Conservation (phyloP, 345 rosid species). For the Moricandia moricandioides region DNA sequence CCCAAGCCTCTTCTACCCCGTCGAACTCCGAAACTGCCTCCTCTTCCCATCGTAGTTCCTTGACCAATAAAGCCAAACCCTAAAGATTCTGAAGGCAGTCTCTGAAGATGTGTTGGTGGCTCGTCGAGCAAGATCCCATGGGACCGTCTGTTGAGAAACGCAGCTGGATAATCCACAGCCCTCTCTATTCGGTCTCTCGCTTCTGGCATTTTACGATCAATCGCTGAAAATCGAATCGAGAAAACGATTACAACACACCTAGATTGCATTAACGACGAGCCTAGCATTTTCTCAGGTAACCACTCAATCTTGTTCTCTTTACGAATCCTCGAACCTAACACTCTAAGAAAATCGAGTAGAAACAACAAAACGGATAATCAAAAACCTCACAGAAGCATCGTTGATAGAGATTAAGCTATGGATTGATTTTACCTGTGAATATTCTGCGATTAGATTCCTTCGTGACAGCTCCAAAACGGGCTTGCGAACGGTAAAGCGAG, state of each 20-base stretch:
- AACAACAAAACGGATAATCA: background rate
- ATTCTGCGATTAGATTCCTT: conserved; percentile 6
- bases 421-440: conserved; percentile 15
- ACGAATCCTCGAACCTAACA: too few relatives aligned
- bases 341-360: background rate
- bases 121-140: conserved; percentile 45
- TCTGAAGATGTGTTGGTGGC: conserved; percentile 20
- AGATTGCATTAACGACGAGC: too few relatives aligned
- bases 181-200: conserved; percentile 69
- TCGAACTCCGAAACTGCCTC: conserved; percentile 34
- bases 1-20: conserved; percentile 38
- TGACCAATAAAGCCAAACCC: background rate
- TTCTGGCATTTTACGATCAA: conserved; percentile 48
- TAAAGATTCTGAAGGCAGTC: conserved; percentile 9
- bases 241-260: background rate
- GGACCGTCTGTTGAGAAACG: conserved; percentile 47
- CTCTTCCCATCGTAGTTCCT: conserved; percentile 19
- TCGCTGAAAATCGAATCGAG: background rate
- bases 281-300: too few relatives aligned
- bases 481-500: conserved; percentile 20
- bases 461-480: conserved; percentile 14
- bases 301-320: too few relatives aligned
- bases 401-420: background rate
- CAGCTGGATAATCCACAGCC: conserved; percentile 48
- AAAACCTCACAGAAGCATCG: background rate